Base-by-base conservation (phyloP, 2,329 filamentous ascomycete species). In the Fusarium staphyleae region DNA sequence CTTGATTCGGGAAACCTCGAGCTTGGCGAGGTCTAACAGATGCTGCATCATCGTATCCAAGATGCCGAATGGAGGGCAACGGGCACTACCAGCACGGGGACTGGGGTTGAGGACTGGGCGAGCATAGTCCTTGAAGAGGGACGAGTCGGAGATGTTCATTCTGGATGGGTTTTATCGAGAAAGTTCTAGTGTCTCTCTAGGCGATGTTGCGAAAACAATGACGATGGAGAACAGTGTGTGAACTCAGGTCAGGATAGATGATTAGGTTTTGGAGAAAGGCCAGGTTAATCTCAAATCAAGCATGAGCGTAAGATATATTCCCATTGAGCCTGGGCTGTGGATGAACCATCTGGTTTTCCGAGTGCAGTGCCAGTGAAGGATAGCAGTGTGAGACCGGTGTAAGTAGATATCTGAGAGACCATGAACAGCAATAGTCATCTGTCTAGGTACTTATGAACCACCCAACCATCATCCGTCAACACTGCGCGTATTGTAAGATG, bases 21-120 rank as follows among this genome's bases (percentile, higher is more conserved):
- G 45, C 16, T 53, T 66, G 13, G 65, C 65, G 24, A 59, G 52
- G 26, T 67, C 60, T 11, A 72, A n/a, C 8, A 74, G 55, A 47
- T 65, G 59, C 45, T 68, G 66, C 36, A 72, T 52, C 13, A 70
- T 47, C n/a, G 60, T 54, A 40, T 71, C 63, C 61, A 72, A 67
- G 34, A 62, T 54, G 28, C 39, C 45, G 4, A 47, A 48, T 5
- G 48, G 47, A 13, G 58, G 49, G 43, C 41, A 52, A 7, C 32
- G 34, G 46, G n/a, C 46, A 5, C 34, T 52, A 3, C 24, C 18
- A 11, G 14, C 19, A n/a, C 9, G 18, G 3, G 40, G 37, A 9
- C 24, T 36, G 10, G 55, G 36, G n/a, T 47, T 45, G 12, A 70
- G 55, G 22, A 63, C 33, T 11, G 57, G 57, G 14, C 50, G 59